Percentiles rank a stretch among this genome's conserved stretches.
These are phyloP conservation scores for Hawksworthiomyces lignivorus DNA, from an alignment of 2,329 filamentous ascomycete species.

Conservation along the genomic window DNA sequence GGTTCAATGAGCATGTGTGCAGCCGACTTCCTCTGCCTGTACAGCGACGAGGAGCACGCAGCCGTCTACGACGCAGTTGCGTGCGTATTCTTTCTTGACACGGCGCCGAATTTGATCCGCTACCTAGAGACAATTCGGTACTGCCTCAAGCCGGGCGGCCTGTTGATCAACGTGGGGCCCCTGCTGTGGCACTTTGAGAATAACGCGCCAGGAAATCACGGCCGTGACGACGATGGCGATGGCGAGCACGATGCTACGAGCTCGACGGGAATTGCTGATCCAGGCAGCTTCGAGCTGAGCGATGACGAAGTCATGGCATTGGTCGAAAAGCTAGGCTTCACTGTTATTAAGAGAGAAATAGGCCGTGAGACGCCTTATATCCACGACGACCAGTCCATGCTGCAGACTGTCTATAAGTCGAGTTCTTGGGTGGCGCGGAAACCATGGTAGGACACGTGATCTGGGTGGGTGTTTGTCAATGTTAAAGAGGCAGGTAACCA, in stretches of 20 bases:
- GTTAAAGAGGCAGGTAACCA: too few relatives aligned
- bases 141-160: conserved; percentile 68
- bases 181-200: conserved; percentile 94
- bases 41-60: conserved; percentile 55
- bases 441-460: conserved; percentile 23
- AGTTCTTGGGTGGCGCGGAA: conserved; percentile 85
- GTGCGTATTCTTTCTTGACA: conserved; percentile 94
- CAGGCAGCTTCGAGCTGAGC: conserved; percentile 82
- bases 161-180: conserved; percentile 86
- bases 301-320: conserved; percentile 80
- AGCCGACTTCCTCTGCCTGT: conserved; percentile 86
- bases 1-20: conserved; percentile 88
- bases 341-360: conserved; percentile 54
- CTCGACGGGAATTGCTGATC: conserved; percentile 70
- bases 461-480: too few relatives aligned
- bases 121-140: conserved; percentile 79
- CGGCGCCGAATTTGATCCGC: conserved; percentile 82
- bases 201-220: conserved; percentile 51
- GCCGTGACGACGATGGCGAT: conserved; percentile 43
- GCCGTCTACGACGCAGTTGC: conserved; percentile 72
- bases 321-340: conserved; percentile 68
- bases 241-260: conserved; percentile 40
- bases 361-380: conserved; percentile 75
- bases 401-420: conserved; percentile 72
- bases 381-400: conserved; percentile 75